Conservation (phyloP, 805 yeast genomes). For the Saturnispora saitoi region DNA sequence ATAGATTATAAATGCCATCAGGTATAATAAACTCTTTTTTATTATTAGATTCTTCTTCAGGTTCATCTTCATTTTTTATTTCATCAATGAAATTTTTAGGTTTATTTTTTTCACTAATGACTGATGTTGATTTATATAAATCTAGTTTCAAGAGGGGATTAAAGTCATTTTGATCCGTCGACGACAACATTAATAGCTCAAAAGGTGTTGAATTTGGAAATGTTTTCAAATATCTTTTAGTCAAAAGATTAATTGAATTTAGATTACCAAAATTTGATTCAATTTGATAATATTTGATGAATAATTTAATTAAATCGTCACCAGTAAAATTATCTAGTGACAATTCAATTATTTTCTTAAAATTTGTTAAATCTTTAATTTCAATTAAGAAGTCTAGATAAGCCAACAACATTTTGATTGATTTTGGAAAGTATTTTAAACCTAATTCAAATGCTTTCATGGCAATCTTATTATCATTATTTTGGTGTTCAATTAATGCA, state of each 20-base stretch:
- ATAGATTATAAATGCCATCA: slow-evolving; percentile 40
- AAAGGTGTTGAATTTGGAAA: slow-evolving; percentile 52
- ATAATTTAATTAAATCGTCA: slow-evolving; percentile 37
- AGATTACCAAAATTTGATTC: slow-evolving; percentile 67
- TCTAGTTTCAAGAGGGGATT: slow-evolving; percentile 31
- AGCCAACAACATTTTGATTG: slow-evolving; percentile 54
- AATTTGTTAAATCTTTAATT: slow-evolving; percentile 58
- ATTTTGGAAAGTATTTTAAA: slow-evolving; percentile 40
- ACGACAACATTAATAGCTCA: slow-evolving; percentile 16
- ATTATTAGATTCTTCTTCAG: slow-evolving; percentile 7
- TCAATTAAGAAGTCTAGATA: slow-evolving; percentile 68
- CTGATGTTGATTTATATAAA: slow-evolving; percentile 13
- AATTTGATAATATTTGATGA: slow-evolving; percentile 52
- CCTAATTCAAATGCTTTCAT: slow-evolving; percentile 73
- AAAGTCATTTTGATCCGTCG: slow-evolving; percentile 18
- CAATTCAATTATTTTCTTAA: slow-evolving; percentile 76
- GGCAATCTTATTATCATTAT: slow-evolving; percentile 61
- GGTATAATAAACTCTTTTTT: slow-evolving; percentile 23
- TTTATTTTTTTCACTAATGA: background rate
- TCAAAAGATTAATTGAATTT: slow-evolving; percentile 56
- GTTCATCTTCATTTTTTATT: slow-evolving; percentile 15
- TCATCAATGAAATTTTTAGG: background rate
- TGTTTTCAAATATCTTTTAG: slow-evolving; percentile 51
- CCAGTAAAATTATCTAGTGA: slow-evolving; percentile 46
- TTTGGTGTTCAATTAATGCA: slow-evolving; percentile 70